Conservation (phyloP, 108 stramenopile genomes). For the Mediolabrus comicus region DNA sequence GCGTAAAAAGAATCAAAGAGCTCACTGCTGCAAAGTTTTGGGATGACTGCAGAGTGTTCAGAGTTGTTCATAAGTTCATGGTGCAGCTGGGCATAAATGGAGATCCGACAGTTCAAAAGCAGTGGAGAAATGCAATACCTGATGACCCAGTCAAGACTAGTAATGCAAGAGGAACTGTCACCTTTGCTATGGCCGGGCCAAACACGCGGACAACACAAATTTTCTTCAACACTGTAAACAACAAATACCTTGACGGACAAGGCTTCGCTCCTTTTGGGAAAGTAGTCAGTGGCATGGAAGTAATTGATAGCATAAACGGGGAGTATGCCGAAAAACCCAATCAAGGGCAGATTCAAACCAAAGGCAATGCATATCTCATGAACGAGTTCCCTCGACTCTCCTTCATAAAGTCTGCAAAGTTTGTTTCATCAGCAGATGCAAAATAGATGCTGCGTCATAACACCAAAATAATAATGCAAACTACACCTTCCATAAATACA, state of each 20-base stretch:
- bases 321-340: constrained; percentile 41
- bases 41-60: constrained; percentile 64
- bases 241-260: constrained; percentile 38
- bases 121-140: constrained; percentile 42
- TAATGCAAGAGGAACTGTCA: constrained; percentile 80
- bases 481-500: not conserved
- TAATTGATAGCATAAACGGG: constrained; percentile 37
- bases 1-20: constrained; percentile 66
- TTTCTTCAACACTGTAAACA: constrained; percentile 53
- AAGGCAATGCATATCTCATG: constrained; percentile 44
- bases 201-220: constrained; percentile 41
- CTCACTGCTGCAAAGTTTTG: constrained; percentile 50
- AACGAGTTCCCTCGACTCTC: constrained; percentile 47
- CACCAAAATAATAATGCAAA: no score
- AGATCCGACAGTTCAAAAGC: constrained; percentile 52
- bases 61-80: constrained; percentile 76
- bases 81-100: constrained; percentile 86
- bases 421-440: constrained; percentile 6
- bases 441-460: not conserved
- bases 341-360: constrained; percentile 33
- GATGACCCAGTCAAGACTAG: constrained; percentile 83
- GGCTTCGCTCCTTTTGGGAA: constrained; percentile 49
- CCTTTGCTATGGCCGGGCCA: constrained; percentile 80
- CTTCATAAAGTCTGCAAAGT: constrained; percentile 32
- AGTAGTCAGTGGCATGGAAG: constrained; percentile 38